Percentiles rank a stretch among this genome's conserved stretches.
These are phyloP conservation scores for Boletus edulis DNA, from an alignment of 768 basidiomycete genomes.

Conservation along the genomic window DNA sequence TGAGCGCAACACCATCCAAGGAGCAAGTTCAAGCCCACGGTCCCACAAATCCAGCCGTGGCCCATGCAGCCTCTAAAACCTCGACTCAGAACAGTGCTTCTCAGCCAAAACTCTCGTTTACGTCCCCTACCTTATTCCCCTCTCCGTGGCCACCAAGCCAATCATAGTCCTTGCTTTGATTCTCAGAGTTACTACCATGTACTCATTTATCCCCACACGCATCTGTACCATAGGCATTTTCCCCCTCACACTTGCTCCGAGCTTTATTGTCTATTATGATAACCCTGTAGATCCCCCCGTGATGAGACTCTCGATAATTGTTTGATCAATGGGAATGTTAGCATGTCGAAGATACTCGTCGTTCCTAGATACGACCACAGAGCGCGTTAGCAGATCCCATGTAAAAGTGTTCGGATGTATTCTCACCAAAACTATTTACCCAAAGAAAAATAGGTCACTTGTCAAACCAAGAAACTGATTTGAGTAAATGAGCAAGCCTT, in stretches of 20 bases:
- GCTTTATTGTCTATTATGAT: constrained; percentile 12
- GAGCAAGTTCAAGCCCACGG: constrained; percentile 15
- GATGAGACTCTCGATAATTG: constrained; percentile 41
- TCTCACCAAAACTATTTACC: constrained; percentile 48
- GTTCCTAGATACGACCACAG: constrained; percentile 37
- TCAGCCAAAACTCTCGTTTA: constrained; percentile 18
- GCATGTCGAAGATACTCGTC: constrained; percentile 46
- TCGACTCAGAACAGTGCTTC: constrained; percentile 17
- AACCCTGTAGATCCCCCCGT: constrained; percentile 5
- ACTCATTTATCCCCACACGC: constrained; percentile 8
- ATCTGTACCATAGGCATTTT: constrained; percentile 31
- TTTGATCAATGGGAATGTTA: constrained; percentile 40
- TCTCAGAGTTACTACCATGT: background rate
- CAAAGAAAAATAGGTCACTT: background rate
- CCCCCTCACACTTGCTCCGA: background rate
- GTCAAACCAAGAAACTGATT: background rate
- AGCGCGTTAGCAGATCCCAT: background rate
- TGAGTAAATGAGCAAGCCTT: constrained; percentile 13
- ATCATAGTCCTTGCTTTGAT: constrained; percentile 1
- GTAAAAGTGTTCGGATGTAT: background rate
- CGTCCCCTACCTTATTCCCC: constrained; percentile 24
- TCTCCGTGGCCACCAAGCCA: constrained; percentile 21
- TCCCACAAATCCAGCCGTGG: constrained; percentile 16
- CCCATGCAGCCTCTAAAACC: constrained; percentile 6
- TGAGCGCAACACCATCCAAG: constrained; percentile 28